Evolutionary conservation across 106 monocot species (phyloP).

Genomic region (Dendrobium nobile): DNA sequence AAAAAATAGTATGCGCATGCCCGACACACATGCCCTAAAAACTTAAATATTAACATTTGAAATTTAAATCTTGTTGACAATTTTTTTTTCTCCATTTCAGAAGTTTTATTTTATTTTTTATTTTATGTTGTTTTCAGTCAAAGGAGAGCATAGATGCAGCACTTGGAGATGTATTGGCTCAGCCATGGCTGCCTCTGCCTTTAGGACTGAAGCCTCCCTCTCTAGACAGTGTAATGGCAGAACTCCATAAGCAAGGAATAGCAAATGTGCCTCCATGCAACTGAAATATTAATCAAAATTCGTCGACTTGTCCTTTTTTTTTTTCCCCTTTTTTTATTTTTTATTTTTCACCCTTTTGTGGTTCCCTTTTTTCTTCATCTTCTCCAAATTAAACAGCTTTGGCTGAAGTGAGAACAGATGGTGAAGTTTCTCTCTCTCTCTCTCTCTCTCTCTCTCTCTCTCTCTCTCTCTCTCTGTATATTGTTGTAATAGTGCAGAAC

Average conservation of each 20-base stretch:
- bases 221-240: slow-evolving; percentile 62
- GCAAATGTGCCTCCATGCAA: slow-evolving; percentile 53
- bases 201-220: slow-evolving; percentile 88
- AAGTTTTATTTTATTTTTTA: no score
- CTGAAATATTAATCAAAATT: slow-evolving; percentile 13
- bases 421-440: slow-evolving; percentile 9
- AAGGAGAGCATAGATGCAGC: slow-evolving; percentile 81
- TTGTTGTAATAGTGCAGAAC: no score
- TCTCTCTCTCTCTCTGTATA: no score
- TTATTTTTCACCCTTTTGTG: no score
- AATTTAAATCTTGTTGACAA: no score
- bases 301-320: slow-evolving; percentile 6
- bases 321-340: no score
- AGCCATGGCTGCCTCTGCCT: slow-evolving; percentile 83
- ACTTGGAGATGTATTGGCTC: slow-evolving; percentile 74
- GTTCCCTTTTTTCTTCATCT: background rate
- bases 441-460: slow-evolving; percentile 1
- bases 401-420: no score
- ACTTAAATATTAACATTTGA: no score
- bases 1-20: no score
- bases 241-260: slow-evolving; percentile 75
- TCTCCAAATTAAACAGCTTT: background rate
- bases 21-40: no score
- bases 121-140: slow-evolving; percentile 30
- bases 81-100: no score